Base-by-base conservation (phyloP, 2,329 filamentous ascomycete species). In the Onygenales sp. region DNA sequence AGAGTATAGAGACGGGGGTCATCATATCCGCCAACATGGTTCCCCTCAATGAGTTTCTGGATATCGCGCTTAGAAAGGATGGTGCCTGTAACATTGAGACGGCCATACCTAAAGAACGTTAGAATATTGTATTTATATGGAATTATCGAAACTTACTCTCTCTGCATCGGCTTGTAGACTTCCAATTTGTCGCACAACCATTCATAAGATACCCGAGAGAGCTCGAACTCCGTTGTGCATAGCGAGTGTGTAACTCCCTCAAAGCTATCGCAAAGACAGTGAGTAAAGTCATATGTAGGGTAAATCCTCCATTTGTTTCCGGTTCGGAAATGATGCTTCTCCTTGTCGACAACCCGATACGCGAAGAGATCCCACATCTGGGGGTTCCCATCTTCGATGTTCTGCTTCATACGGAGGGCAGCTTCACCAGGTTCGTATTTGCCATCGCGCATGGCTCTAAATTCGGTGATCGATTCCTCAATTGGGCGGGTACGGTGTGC, bases 331-430 rank as follows among this genome's bases (percentile, higher is more conserved):
- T 95, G 89, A 43, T 60, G 65, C 64, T 53, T 52, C 14, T 63
- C 56, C 43, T 77, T 77, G 54, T 81, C 72, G 42, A 87, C 83
- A 52, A 97, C 85, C 56, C 92, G 83, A 70, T 95, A 97, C 13
- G 92, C 92, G 2, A 88, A 87, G 52, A 95, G 73, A 75, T 97
- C 92, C 92, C 92, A 96, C 87, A 95, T 91, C 70, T 95, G 88
- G 6, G 91, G 90, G 67, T 96, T 96, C 33, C 86, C 85, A 62
- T 86, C 85, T 49, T 82, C 81, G n/a, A 84, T 62, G 58, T 89
- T 81, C 77, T 95, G 88, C 75, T 95, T 95, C 91, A 97, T 96
- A 56, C 92, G 84, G 51, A 97, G 75, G 62, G 89, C 87, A 1
- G 89, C 92, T 67, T 89, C 85, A 62, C 84, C 83, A 1, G 89